These are phyloP conservation scores for Crithidia acanthocephali DNA, from an alignment of 208 protist genomes.

Conservation along the genomic window DNA sequence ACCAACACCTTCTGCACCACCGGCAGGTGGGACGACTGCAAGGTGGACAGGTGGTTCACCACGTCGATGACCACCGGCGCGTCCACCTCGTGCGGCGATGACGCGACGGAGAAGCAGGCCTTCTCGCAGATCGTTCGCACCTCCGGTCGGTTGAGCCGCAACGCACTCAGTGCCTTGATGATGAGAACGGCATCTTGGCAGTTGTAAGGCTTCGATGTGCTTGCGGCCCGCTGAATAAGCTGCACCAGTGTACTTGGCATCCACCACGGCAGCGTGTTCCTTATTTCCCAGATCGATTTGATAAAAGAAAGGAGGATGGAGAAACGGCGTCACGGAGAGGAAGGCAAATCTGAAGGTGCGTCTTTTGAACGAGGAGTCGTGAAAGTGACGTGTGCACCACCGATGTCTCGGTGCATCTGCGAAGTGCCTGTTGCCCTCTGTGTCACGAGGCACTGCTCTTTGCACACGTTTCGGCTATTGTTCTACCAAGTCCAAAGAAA, in stretches of 20 bases:
- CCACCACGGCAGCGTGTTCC: not conserved
- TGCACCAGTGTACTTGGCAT: conserved; percentile 17
- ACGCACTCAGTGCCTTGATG: conserved; percentile 43
- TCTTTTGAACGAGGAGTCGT: too few species aligned
- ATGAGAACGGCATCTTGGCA: conserved; percentile 62
- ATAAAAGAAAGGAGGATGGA: too few species aligned
- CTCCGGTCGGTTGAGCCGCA: conserved; percentile 45
- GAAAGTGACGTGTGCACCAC: too few species aligned
- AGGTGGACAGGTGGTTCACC: conserved; percentile 45
- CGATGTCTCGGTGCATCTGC: too few species aligned
- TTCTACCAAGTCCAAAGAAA: too few species aligned
- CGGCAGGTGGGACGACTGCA: conserved; percentile 45
- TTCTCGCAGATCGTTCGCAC: conserved; percentile 61
- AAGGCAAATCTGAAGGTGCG: too few species aligned
- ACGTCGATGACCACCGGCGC: conserved; percentile 49
- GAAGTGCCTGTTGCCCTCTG: too few species aligned
- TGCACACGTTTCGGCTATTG: too few species aligned
- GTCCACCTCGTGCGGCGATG: conserved; percentile 32
- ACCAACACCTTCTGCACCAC: conserved; percentile 57
- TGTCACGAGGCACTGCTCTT: too few species aligned
- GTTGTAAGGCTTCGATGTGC: conserved; percentile 48
- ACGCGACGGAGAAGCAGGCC: conserved; percentile 60
- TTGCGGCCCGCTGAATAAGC: conserved; percentile 54
- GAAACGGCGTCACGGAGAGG: too few species aligned
- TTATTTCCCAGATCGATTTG: too few species aligned